Percentiles rank a stretch among this genome's conserved stretches.
Evolutionary conservation across 2,329 filamentous ascomycete genomes (phyloP).

Genomic region (Cryphonectria parasitica): DNA sequence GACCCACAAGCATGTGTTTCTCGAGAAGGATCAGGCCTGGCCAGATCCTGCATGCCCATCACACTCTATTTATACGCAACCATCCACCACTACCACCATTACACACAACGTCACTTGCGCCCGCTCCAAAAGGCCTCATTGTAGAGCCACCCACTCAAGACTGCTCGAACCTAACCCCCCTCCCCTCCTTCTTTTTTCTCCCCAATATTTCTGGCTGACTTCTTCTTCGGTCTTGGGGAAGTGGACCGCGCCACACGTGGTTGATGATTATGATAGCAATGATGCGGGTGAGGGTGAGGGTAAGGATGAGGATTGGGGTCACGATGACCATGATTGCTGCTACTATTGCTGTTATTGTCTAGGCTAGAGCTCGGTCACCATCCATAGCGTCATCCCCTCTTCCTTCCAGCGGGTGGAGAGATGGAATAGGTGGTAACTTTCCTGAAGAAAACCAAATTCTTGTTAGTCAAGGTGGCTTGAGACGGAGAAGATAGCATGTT

Average conservation of each 20-base stretch:
- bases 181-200: too few species aligned
- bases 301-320: not conserved
- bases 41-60: conserved; percentile 13
- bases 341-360: not conserved
- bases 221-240: not conserved
- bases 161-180: not conserved
- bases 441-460: not conserved
- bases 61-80: conserved; percentile 11
- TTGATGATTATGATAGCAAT: not conserved
- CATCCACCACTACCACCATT: not conserved
- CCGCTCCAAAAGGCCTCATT: not conserved
- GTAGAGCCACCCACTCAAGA: not conserved
- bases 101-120: conserved; percentile 6
- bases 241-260: not conserved
- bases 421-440: not conserved
- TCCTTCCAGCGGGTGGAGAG: not conserved
- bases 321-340: not conserved
- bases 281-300: not conserved
- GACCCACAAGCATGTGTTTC: not conserved
- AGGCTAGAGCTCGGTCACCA: not conserved
- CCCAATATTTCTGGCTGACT: not conserved
- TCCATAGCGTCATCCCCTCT: not conserved
- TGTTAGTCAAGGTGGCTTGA: not conserved
- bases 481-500: not conserved
- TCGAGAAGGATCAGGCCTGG: conserved; percentile 1